Evolutionary conservation across 2,329 filamentous ascomycete species (phyloP).

Genomic region (Fusarium sarcochroum): DNA sequence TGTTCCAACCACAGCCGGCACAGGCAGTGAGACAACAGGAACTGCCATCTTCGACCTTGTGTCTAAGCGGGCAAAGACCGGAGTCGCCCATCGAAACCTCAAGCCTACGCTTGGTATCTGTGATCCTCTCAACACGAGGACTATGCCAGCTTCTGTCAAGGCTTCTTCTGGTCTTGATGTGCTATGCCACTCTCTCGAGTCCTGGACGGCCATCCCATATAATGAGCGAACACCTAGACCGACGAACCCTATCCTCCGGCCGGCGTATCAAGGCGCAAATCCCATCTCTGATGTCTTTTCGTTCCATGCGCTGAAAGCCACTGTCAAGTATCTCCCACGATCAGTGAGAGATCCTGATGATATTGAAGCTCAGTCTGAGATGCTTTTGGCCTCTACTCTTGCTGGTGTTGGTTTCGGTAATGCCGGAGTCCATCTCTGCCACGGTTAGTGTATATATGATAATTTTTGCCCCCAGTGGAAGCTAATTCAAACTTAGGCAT

Average conservation of each 20-base stretch:
- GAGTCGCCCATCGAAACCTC: slow-evolving; percentile 93
- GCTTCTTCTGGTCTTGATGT: slow-evolving; percentile 94
- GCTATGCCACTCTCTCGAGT: slow-evolving; percentile 94
- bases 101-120: slow-evolving; percentile 95
- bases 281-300: slow-evolving; percentile 98
- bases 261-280: slow-evolving; percentile 97
- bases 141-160: slow-evolving; percentile 95
- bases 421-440: slow-evolving; percentile 88
- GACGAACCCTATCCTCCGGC: slow-evolving; percentile 88
- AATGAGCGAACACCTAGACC: slow-evolving; percentile 87
- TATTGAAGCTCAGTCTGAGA: slow-evolving; percentile 91
- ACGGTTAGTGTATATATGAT: slow-evolving; percentile 60
- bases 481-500: slow-evolving; percentile 70
- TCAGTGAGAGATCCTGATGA: slow-evolving; percentile 91
- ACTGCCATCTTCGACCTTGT: slow-evolving; percentile 98
- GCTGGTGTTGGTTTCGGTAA: slow-evolving; percentile 98
- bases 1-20: slow-evolving; percentile 86
- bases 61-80: slow-evolving; percentile 91
- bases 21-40: slow-evolving; percentile 93
- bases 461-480: slow-evolving; percentile 8
- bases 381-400: slow-evolving; percentile 94
- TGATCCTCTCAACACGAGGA: slow-evolving; percentile 89
- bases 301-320: slow-evolving; percentile 83
- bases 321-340: slow-evolving; percentile 92
- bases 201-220: slow-evolving; percentile 98